Evolutionary conservation across 2,329 filamentous ascomycete species (phyloP), one percentile per base, ranked within the genome.

Genomic region (Neofusicoccum kwambonambiense): DNA sequence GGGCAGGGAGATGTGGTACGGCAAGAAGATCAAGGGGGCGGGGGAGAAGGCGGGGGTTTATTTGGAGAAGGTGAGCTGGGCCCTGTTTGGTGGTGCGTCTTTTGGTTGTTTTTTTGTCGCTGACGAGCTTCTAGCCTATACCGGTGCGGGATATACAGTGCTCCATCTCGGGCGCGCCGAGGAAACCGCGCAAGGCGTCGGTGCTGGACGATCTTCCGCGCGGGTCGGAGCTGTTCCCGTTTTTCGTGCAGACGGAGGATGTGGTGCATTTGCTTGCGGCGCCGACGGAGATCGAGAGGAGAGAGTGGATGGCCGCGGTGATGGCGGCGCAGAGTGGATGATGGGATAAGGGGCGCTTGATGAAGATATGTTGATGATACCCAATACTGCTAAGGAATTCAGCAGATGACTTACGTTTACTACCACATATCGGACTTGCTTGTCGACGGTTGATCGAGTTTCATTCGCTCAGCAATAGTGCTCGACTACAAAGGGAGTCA

Each of bases 151-250:
- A 72, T 19, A 61, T 73, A 3, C 66, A 70, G 3, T 45, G 70
- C 3, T 62, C 45, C 2, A 64, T 71, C 9, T 70, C 72, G 1
- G 62, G 65, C 22, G 66, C 68, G 19, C 54, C 69, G n/a, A 52
- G 70, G 31, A 69, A 72, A 12, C 71, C 68, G 34, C 65, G 70
- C 19, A 73, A 72, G 45, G 66, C 71, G 7, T 70, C 70, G 0
- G 69, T 73, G 57, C 68, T 74, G 22, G 72, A 75, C 54, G 70
- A 73, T 3, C 68, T 74, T 8, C 69, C 73, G 7, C 60, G 71
- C 12, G 71, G 71, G 4, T 69, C 68, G 7, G 47, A 70, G 13
- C 22, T 74, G 27, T 73, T 72, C 34, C 64, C 68, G 7, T 69
- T 74, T n/a, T 60, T 60, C n/a, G 56, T 60, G 31, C 56, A 60